Evolutionary conservation across 1,284 basidiomycete species (phyloP).

Genomic region (Singerocomus rubriflavus): DNA sequence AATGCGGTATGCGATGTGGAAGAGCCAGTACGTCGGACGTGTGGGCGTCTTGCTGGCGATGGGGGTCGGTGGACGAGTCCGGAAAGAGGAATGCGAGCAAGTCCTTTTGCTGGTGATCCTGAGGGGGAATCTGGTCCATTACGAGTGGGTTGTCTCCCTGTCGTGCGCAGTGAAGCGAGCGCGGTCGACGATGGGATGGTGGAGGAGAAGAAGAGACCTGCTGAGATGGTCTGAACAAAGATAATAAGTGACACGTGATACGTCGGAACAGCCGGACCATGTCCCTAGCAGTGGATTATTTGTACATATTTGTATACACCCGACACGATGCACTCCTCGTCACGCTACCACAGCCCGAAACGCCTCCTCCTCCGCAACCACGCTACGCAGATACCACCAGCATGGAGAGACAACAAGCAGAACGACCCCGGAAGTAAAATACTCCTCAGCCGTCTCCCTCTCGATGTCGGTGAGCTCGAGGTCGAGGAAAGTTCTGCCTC

Average conservation of each 20-base stretch:
- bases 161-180: no score
- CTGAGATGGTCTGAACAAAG: background rate
- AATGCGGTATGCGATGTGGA: slow-evolving; percentile 15
- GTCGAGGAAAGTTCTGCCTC: slow-evolving; percentile 52
- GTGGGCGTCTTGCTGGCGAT: slow-evolving; percentile 23
- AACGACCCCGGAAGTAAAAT: slow-evolving; percentile 59
- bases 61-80: slow-evolving; percentile 27
- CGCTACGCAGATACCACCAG: slow-evolving; percentile 52
- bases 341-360: slow-evolving; percentile 55
- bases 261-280: background rate
- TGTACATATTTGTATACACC: slow-evolving; percentile 16
- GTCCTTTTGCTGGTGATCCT: slow-evolving; percentile 40
- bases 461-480: slow-evolving; percentile 65
- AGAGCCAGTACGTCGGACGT: slow-evolving; percentile 13
- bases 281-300: background rate
- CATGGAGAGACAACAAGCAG: slow-evolving; percentile 49
- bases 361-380: slow-evolving; percentile 54
- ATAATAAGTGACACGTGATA: slow-evolving; percentile 7
- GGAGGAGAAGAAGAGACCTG: background rate
- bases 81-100: slow-evolving; percentile 43
- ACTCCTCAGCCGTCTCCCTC: slow-evolving; percentile 62
- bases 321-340: background rate
- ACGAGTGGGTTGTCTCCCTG: background rate
- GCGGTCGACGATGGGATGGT: slow-evolving; percentile 6
- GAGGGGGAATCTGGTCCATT: slow-evolving; percentile 31